phyloP scores from a whole-genome alignment of 148 eudicot genomes.

The Selenicereus undatus region DNA sequence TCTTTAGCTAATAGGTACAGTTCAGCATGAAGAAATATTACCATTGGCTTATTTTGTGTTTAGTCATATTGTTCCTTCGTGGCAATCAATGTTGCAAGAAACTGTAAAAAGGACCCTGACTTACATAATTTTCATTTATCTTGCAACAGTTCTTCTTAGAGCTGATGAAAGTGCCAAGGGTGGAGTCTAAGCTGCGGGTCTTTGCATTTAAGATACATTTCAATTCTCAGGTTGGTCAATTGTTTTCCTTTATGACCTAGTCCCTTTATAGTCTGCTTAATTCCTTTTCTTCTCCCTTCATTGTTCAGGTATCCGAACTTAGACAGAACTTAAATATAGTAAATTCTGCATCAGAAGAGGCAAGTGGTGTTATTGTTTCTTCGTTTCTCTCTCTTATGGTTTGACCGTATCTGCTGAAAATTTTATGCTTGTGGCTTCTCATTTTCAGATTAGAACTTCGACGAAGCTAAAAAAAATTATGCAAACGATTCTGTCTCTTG shows the following conservation, averaged over 20 bases:
- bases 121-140: slow-evolving; percentile 6
- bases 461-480: slow-evolving; percentile 75
- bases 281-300: background rate
- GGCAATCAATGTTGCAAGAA: background rate
- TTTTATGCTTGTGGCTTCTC: background rate
- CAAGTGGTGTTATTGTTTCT: slow-evolving; percentile 25
- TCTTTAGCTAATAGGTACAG: background rate
- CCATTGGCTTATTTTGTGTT: background rate
- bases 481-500: slow-evolving; percentile 93
- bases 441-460: slow-evolving; percentile 80
- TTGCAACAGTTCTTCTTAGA: slow-evolving; percentile 78
- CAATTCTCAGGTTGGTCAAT: slow-evolving; percentile 58
- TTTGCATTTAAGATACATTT: slow-evolving; percentile 91
- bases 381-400: slow-evolving; percentile 1
- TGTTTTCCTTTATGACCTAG: background rate
- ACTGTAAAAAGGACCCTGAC: background rate
- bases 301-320: slow-evolving; percentile 66
- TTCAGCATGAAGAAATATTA: background rate
- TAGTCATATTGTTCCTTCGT: background rate
- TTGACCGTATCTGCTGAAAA: background rate
- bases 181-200: slow-evolving; percentile 84
- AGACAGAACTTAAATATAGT: slow-evolving; percentile 58
- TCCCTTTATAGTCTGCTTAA: background rate
- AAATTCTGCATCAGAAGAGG: slow-evolving; percentile 83
- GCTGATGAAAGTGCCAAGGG: slow-evolving; percentile 88